phyloP scores from a whole-genome alignment of 1,284 basidiomycete species.

The Rhizoctonia solani region DNA sequence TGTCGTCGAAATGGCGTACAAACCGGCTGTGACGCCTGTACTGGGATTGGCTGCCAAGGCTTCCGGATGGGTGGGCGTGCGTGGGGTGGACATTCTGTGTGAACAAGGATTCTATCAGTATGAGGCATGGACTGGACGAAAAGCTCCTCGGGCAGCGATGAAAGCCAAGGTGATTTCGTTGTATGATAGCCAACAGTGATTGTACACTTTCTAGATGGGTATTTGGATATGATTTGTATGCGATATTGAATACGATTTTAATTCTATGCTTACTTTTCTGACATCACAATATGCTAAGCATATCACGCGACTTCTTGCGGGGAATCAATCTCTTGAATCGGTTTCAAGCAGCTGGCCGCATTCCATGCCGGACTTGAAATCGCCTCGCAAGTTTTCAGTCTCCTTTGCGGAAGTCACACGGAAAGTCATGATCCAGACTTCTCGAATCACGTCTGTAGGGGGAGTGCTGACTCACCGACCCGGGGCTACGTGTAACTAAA shows the following conservation, averaged over 20 bases:
- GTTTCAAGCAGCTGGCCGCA: no score
- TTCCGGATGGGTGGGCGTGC: constrained; percentile 69
- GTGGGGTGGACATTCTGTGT: constrained; percentile 81
- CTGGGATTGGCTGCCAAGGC: constrained; percentile 54
- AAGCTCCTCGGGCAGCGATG: constrained; percentile 49
- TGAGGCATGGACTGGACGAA: constrained; percentile 71
- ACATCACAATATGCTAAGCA: not conserved
- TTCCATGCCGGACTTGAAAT: no score
- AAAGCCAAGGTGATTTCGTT: constrained; percentile 12
- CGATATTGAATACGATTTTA: constrained; percentile 23
- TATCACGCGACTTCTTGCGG: not conserved
- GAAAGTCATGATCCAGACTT: no score
- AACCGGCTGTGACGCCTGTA: constrained; percentile 75
- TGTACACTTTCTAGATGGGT: not conserved
- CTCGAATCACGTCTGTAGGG: no score
- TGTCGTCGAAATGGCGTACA: constrained; percentile 91
- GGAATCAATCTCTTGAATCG: not conserved
- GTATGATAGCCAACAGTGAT: not conserved
- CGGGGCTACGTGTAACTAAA: no score
- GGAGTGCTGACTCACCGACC: no score
- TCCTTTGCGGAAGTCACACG: no score
- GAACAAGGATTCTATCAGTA: constrained; percentile 89
- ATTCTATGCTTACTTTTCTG: not conserved
- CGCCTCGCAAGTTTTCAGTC: no score
- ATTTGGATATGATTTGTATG: not conserved